Conservation (phyloP, 768 basidiomycete genomes). For the Fomitopsis serialis region DNA sequence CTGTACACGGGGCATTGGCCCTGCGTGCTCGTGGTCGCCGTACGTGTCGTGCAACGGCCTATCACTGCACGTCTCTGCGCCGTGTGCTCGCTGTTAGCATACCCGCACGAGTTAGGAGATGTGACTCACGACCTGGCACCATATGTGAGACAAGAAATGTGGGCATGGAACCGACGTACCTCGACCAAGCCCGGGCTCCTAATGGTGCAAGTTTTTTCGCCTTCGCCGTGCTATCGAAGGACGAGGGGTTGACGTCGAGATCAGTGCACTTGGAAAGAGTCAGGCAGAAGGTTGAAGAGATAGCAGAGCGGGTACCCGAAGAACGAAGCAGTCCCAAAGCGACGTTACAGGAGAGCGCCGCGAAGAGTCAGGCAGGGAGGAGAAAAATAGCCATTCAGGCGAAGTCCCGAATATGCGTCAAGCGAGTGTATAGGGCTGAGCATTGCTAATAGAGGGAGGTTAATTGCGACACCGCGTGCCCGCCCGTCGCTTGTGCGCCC, state of each 20-base stretch:
- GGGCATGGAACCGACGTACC: constrained; percentile 40
- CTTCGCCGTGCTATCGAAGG: constrained; percentile 69
- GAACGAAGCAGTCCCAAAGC: constrained; percentile 90
- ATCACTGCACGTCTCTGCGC: too few species aligned
- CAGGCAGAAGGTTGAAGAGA: constrained; percentile 88
- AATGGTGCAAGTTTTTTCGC: constrained; percentile 86
- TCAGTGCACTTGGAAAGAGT: constrained; percentile 31
- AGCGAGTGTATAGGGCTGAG: constrained; percentile 67
- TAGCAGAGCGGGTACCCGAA: constrained; percentile 93
- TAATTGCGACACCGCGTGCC: constrained; percentile 78
- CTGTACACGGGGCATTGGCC: too few species aligned
- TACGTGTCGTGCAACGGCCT: too few species aligned
- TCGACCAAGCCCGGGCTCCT: constrained; percentile 92
- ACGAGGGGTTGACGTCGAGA: constrained; percentile 60
- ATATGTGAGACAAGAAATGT: background rate
- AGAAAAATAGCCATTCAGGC: constrained; percentile 61
- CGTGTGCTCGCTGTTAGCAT: too few species aligned
- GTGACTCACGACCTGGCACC: constrained; percentile 75
- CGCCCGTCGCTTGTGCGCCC: too few species aligned
- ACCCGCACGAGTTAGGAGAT: constrained; percentile 78
- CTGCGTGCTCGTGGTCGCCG: too few species aligned
- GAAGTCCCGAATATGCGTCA: constrained; percentile 76
- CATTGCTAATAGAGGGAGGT: constrained; percentile 93
- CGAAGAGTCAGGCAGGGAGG: constrained; percentile 40
- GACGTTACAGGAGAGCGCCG: constrained; percentile 86